Base-by-base conservation (phyloP, 1,284 basidiomycete genomes). In the Megacollybia platyphylla region DNA sequence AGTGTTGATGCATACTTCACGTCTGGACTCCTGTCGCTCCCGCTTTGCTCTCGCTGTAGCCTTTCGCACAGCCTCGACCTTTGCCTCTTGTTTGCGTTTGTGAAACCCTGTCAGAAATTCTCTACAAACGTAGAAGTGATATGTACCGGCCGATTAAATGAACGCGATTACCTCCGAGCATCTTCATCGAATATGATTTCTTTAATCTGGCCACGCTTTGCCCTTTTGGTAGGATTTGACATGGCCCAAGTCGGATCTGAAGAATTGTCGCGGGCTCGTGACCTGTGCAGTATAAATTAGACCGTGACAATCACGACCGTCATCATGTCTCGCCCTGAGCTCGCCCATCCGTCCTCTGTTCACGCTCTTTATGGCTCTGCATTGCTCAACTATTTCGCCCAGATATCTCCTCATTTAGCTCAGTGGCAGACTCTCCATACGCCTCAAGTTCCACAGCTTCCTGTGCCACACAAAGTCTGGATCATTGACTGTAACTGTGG, bases 91-190 rank as follows among this genome's bases (percentile, higher is more conserved):
- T 56, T 91, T 91, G 49, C 87, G 78, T 60, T 89, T 90, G 57
- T 82, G 82, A 59, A 91, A 91, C 11, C 87, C 87, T 7, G 87
- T 90, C 55, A 91, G 59, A 59, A 80, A 91, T 41, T 88, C 80
- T 53, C 87, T 90, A 38, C 31, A 15, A 40, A 26, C 29, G 29
- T 48, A 40, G 44, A 38, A 40, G n/a, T 42, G 41, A 46, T 47
- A 45, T 46, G 32, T 39, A 38, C 38, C 11, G 24, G 34, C 28
- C 36, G 40, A 41, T 45, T 36, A 37, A 43, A 17, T 41, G 44
- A 46, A 35, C 18, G 13, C 7, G 55, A 64, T 29, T 36, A 86
- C 87, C 73, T 75, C 47, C 87, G 67, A 0, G 81, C 80, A 40
- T 73, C 68, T 29, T 88, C 84, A 54, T 90, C 85, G 51, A 88